Percentiles rank a stretch among this genome's conserved stretches.
Conservation (phyloP, 768 basidiomycete genomes). For the Mycena pura region DNA sequence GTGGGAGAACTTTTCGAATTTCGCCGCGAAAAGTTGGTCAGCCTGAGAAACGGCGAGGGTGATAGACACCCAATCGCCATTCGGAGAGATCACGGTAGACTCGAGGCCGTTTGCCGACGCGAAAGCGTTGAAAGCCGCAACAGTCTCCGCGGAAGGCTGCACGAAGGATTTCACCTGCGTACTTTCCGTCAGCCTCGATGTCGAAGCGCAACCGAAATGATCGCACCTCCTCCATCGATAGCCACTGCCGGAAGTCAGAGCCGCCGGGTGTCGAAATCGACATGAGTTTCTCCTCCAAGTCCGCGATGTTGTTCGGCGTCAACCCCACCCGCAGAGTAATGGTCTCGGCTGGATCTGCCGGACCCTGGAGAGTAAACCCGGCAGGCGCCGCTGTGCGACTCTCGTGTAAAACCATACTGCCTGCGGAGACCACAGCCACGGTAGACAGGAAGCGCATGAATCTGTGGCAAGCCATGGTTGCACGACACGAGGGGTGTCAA, state of each 20-base stretch:
- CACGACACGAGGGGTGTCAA: no score
- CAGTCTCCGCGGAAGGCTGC: neutral
- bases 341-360: neutral
- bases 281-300: neutral
- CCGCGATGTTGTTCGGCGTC: neutral
- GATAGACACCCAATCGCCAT: conserved; percentile 11
- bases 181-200: neutral
- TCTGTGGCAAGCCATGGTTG: neutral
- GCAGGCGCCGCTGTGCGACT: neutral
- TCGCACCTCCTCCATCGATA: conserved; percentile 2
- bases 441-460: neutral
- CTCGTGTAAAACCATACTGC: neutral
- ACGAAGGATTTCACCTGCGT: conserved; percentile 2
- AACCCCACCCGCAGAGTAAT: conserved; percentile 2
- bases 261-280: neutral
- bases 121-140: conserved; percentile 3
- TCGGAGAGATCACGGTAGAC: neutral
- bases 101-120: conserved; percentile 5
- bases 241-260: conserved; percentile 7
- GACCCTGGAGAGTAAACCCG: neutral
- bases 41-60: conserved; percentile 6
- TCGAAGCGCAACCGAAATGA: neutral
- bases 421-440: neutral
- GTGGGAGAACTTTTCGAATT: conserved; percentile 4
- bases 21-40: conserved; percentile 6